Evolutionary conservation across 1,139 yeast species (phyloP), one percentile per base, ranked within the genome.

Genomic region (Pichia sp.): DNA sequence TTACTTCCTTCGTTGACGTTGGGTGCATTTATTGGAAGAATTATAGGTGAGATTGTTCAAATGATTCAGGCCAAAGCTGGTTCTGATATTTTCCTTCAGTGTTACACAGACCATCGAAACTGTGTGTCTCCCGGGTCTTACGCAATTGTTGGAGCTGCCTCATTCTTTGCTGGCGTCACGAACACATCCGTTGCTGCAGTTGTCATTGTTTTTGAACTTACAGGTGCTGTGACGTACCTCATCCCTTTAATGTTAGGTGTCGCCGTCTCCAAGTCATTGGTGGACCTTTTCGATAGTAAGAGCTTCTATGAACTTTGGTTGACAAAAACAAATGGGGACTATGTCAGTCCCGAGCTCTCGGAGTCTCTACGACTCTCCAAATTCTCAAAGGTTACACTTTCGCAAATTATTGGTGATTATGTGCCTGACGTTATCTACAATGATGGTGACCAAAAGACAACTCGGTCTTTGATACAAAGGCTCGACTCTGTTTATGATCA

Each of bases 21-120:
- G 14, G 94, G 94, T 3, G 93, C 84, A 0, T 60, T 78, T 1
- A 60, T 72, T 9, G 94, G 94, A 0, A 59, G 95, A 35, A 59
- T 79, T 6, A 49, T 80, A 6, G 95, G 95, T 0, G 64, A 78
- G 3, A 32, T 77, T 2, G 67, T 82, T 28, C 74, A 73, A 46
- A 55, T 55, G 1, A 47, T 75, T 18, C 84, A 77, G 52, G 51
- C 54, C 12, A 52, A 58, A n/a, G 53, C 68, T 7, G 51, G 63
- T 6, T 59, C 67, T 46, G 63, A 63, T 4, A 53, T 63, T 11
- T 62, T 68, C 41, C 62, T 67, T 11, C 68, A 72, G 9, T 74
- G 79, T 48, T 47, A 46, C 27, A 43, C 49, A 21, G 56, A 55
- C 20, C 69, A 75, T 1, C 65, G 63, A 29, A 66, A 64, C 41